phyloP scores from a whole-genome alignment of 2,329 filamentous ascomycete genomes.

The Phialophora macrospora region DNA sequence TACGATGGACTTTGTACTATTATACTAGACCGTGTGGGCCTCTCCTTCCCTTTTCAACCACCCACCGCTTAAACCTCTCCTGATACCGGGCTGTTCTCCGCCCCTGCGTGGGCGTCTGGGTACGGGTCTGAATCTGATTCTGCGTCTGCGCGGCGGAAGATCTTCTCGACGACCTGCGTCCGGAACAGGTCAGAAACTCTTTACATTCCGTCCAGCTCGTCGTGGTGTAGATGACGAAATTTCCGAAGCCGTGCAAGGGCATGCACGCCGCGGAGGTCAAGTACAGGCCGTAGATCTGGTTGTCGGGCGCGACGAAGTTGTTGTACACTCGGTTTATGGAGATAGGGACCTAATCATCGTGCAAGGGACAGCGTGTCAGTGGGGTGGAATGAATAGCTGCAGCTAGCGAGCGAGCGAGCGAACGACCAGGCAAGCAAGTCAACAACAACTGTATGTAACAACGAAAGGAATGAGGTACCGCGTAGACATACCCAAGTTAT shows the following conservation, averaged over 20 bases:
- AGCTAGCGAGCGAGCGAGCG: neutral
- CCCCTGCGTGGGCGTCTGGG: neutral
- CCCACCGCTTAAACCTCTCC: neutral
- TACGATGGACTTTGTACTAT: neutral
- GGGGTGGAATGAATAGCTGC: neutral
- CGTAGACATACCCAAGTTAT: conserved; percentile 30
- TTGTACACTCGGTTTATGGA: conserved; percentile 33
- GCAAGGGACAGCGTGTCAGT: neutral
- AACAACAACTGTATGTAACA: too few relatives aligned
- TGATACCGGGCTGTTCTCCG: neutral
- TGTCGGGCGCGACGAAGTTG: conserved; percentile 29
- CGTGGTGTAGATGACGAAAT: conserved; percentile 29
- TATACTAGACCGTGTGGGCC: neutral
- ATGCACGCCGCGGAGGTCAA: conserved; percentile 28
- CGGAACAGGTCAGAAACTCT: conserved; percentile 23
- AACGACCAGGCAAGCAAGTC: neutral
- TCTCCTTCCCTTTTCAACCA: neutral
- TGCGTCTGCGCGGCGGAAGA: conserved; percentile 2
- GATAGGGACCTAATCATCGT: conserved; percentile 22
- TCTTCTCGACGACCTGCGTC: conserved; percentile 10
- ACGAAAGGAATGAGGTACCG: neutral
- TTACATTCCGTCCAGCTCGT: conserved; percentile 30
- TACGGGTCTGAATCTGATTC: too few relatives aligned
- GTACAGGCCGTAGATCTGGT: conserved; percentile 32
- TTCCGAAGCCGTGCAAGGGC: conserved; percentile 31